phyloP scores from a whole-genome alignment of 768 basidiomycete genomes.

The Dioszegia crocea region DNA sequence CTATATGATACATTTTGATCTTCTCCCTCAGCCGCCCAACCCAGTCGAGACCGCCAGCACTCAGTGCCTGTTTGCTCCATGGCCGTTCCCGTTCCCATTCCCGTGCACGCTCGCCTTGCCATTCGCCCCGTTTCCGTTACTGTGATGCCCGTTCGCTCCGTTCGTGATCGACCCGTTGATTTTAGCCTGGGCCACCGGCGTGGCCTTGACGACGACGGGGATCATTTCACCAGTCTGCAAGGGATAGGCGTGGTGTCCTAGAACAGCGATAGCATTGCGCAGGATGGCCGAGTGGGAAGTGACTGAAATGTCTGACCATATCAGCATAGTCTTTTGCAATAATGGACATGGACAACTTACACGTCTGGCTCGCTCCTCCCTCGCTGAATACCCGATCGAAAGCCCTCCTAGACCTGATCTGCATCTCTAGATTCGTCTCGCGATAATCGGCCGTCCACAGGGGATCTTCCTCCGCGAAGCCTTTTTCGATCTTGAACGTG shows the following conservation, averaged over 20 bases:
- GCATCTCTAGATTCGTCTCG: constrained; percentile 41
- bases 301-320: constrained; percentile 38
- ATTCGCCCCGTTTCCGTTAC: neutral
- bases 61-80: too few relatives aligned
- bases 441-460: constrained; percentile 45
- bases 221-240: constrained; percentile 48
- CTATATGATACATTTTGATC: too few relatives aligned
- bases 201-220: constrained; percentile 45
- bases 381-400: constrained; percentile 40
- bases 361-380: constrained; percentile 37
- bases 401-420: constrained; percentile 31
- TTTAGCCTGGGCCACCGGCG: neutral
- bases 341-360: constrained; percentile 26
- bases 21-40: too few relatives aligned
- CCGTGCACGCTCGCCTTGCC: neutral
- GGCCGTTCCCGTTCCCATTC: neutral
- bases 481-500: constrained; percentile 34
- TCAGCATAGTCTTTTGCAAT: neutral
- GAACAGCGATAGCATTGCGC: constrained; percentile 37
- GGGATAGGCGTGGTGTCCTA: constrained; percentile 40
- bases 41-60: too few relatives aligned
- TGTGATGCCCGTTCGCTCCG: constrained; percentile 1
- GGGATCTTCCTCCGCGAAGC: constrained; percentile 44
- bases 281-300: constrained; percentile 44
- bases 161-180: neutral